These are phyloP conservation scores for Fusarium sp. DNA, from an alignment of 2,329 filamentous ascomycete genomes.

Conservation along the genomic window DNA sequence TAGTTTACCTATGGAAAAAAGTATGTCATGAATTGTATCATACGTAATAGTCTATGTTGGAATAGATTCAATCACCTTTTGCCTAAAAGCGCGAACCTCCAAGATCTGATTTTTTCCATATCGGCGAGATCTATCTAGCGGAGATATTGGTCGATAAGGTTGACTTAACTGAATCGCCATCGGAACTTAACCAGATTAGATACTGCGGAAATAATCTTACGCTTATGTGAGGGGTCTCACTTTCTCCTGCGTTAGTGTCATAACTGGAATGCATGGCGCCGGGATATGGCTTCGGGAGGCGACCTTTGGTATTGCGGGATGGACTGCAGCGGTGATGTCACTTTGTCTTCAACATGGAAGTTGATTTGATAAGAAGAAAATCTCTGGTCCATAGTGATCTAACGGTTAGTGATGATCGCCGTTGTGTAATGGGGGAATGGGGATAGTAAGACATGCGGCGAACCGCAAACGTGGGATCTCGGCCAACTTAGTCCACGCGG, in stretches of 20 bases:
- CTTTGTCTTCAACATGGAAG: fast-evolving
- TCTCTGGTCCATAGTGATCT: background rate
- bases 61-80: too few relatives aligned
- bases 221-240: background rate
- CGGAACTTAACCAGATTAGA: background rate
- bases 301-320: background rate
- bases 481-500: background rate
- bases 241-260: background rate
- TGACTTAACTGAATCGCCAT: background rate
- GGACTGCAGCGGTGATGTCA: background rate
- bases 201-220: background rate
- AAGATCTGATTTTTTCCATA: too few relatives aligned
- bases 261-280: slow-evolving; percentile 12
- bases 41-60: too few relatives aligned
- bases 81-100: too few relatives aligned
- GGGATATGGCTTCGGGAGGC: slow-evolving; percentile 3
- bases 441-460: background rate
- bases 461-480: background rate
- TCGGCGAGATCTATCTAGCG: background rate
- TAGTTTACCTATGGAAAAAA: fast-evolving
- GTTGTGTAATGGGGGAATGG: background rate
- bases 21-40: background rate
- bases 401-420: background rate
- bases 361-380: background rate
- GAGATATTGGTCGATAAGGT: background rate